Evolutionary conservation across 1,284 basidiomycete species (phyloP).

Genomic region (Testicularia cyperi): DNA sequence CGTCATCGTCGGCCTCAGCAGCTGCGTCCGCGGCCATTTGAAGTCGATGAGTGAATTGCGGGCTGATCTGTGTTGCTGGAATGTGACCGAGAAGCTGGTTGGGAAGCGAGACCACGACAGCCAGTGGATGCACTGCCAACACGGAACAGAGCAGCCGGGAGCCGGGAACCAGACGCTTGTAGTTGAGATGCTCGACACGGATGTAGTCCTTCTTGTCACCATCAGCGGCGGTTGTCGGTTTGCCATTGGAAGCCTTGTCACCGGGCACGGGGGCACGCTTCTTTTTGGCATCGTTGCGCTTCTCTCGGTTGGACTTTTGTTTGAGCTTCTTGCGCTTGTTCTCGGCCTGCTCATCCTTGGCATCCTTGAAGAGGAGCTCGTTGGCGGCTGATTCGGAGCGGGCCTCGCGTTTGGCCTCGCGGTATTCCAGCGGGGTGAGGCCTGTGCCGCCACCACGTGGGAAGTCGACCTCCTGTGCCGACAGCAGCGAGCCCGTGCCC

Average conservation of each 20-base stretch:
- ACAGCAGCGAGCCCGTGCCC: slow-evolving; percentile 19
- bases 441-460: slow-evolving; percentile 76
- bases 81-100: slow-evolving; percentile 93
- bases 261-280: too few species aligned
- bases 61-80: slow-evolving; percentile 91
- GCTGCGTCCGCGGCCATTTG: slow-evolving; percentile 61
- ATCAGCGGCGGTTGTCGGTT: slow-evolving; percentile 1
- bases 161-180: slow-evolving; percentile 84
- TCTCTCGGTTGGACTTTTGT: slow-evolving; percentile 44
- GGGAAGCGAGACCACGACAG: slow-evolving; percentile 87
- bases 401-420: slow-evolving; percentile 80
- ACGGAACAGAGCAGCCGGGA: slow-evolving; percentile 86
- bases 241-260: slow-evolving; percentile 1
- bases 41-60: slow-evolving; percentile 72
- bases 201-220: slow-evolving; percentile 62
- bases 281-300: slow-evolving; percentile 58
- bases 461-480: slow-evolving; percentile 71
- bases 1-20: slow-evolving; percentile 66
- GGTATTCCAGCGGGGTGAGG: slow-evolving; percentile 87
- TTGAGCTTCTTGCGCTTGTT: slow-evolving; percentile 39
- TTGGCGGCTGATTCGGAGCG: slow-evolving; percentile 73
- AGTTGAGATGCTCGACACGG: slow-evolving; percentile 88
- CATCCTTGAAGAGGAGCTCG: slow-evolving; percentile 68
- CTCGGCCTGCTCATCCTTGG: slow-evolving; percentile 18
- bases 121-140: slow-evolving; percentile 81